Evolutionary conservation across 441 rosid species (phyloP), one percentile per base, ranked within the genome.

Genomic region (Erodium chrysanthum): DNA sequence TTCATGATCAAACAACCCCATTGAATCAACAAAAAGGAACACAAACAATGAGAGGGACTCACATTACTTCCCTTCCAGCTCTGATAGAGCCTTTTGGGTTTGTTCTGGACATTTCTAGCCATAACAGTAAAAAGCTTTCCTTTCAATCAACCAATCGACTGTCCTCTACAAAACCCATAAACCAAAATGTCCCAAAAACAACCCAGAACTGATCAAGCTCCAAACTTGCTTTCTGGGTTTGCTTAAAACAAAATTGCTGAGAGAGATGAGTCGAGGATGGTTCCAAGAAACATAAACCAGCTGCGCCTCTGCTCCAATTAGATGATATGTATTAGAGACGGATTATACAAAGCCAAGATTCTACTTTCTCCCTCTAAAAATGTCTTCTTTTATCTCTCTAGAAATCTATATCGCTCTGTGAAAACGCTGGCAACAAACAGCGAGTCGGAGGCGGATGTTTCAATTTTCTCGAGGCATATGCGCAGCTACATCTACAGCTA

Each of bases 41-140:
- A 2, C 0, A 27, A 12, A 17, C 0, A 71, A 5, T 22, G 9
- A 17, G 69, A 61, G 59, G 48, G 29, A 65, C 69, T 75, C 85
- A 92, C 96, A 84, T 92, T 92, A 80, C 87, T 92, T 37, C 92
- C 98, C 70, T 85, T 84, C 98, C 98, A 92, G 65, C 83, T 75
- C 76, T 87, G 89, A 78, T 88, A 88, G 66, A 86, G 81, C 78
- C 90, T 83, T 64, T 35, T 77, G 50, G 86, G 76, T 65, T 72
- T 77, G 75, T 48, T 4, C 63, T 48, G 77, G 67, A 78, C 52
- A 27, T 68, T 76, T 3, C 12, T 7, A 18, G 22, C 25, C 60
- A 54, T 54, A 7, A 18, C 25, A 54, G 60, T n/a, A 54, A 18
- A 54, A 54, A 8, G n/a, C n/a, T 11, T 42, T 42, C n/a, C 60